Conservation (phyloP, 208 protist species). For the Crithidia expoeki region DNA sequence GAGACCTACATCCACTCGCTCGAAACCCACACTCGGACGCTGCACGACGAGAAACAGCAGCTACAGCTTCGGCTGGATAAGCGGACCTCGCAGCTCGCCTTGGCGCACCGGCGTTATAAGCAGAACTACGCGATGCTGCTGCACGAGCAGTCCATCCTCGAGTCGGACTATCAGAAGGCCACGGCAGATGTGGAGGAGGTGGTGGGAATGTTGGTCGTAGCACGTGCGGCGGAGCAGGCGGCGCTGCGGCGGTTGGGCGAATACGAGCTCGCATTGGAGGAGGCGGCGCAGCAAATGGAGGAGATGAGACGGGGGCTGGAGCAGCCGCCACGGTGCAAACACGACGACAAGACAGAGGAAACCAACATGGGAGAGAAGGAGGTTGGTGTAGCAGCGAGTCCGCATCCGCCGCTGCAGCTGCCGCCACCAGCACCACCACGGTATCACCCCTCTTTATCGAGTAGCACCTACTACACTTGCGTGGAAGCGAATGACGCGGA, state of each 20-base stretch:
- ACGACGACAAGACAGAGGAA: neutral
- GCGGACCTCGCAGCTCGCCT: constrained; percentile 18
- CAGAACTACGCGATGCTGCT: constrained; percentile 25
- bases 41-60: constrained; percentile 20
- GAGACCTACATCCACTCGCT: constrained; percentile 17
- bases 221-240: constrained; percentile 29
- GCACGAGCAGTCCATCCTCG: constrained; percentile 14
- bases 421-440: no score
- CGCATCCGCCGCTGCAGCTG: no score
- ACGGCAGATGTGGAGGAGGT: constrained; percentile 21
- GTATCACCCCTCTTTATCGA: neutral
- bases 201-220: constrained; percentile 23
- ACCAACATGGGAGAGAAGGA: neutral
- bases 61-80: constrained; percentile 30
- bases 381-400: neutral
- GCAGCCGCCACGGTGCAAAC: neutral
- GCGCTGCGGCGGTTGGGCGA: constrained; percentile 27
- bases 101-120: constrained; percentile 15
- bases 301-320: neutral
- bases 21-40: constrained; percentile 10
- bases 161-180: constrained; percentile 16
- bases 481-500: neutral
- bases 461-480: constrained; percentile 3
- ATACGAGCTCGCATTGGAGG: constrained; percentile 18
- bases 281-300: constrained; percentile 8